These are phyloP conservation scores for Cucumis hystrix DNA, from an alignment of 306 rosid genomes.

Conservation along the genomic window DNA sequence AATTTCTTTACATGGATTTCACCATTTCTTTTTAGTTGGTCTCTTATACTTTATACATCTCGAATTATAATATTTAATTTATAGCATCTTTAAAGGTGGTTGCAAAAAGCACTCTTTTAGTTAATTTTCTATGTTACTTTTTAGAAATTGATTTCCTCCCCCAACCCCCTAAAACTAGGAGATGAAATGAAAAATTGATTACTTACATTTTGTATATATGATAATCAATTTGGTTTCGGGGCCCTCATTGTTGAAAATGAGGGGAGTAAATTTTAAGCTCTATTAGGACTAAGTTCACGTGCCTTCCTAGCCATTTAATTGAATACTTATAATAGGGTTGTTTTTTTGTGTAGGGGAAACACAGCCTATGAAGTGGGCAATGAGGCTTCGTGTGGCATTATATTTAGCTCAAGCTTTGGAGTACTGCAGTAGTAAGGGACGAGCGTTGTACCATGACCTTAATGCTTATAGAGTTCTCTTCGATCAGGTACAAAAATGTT, in stretches of 20 bases:
- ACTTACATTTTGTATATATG: background rate
- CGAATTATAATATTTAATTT: background rate
- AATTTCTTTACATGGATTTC: background rate
- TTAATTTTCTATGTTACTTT: background rate
- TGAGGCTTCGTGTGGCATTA: conserved; percentile 98
- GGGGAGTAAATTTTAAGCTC: background rate
- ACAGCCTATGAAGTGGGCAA: conserved; percentile 98
- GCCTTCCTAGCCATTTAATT: background rate
- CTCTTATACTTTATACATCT: background rate
- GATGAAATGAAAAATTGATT: background rate
- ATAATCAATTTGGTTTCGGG: background rate
- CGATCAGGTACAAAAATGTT: conserved; percentile 40
- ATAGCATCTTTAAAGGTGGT: background rate
- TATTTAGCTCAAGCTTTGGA: conserved; percentile 93
- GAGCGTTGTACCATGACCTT: conserved; percentile 91
- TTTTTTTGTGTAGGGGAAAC: conserved; percentile 53
- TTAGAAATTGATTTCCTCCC: background rate
- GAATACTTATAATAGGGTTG: conserved; percentile 16
- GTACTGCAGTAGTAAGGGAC: conserved; percentile 73
- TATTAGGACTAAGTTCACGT: background rate
- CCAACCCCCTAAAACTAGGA: background rate
- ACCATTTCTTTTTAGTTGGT: background rate
- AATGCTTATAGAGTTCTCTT: conserved; percentile 94
- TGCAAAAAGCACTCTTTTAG: background rate
- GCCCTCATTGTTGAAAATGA: background rate